A percentile compares a stretch with the other conserved stretches of the same genome.
These are phyloP conservation scores for Paraconiothyrium brasiliense DNA, from an alignment of 2,329 filamentous ascomycete genomes.

Conservation along the genomic window DNA sequence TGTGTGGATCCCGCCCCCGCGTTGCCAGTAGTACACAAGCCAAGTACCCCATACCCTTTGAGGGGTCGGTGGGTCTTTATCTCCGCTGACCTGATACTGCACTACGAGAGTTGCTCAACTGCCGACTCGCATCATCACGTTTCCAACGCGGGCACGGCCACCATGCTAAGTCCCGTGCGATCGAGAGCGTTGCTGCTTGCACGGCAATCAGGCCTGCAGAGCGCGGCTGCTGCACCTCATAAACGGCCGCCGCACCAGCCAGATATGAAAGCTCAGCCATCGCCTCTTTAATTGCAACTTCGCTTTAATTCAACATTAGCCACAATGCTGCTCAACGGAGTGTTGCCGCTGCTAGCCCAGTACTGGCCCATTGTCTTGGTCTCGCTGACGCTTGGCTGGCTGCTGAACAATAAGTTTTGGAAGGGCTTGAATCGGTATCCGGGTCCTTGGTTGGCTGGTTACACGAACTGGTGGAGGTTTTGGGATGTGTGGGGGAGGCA, in stretches of 20 bases:
- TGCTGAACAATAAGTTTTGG: constrained; percentile 58
- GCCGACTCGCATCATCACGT: constrained; percentile 28
- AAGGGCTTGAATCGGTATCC: constrained; percentile 75
- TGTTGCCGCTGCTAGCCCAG: constrained; percentile 42
- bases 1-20: constrained; percentile 22
- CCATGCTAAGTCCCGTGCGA: constrained; percentile 22
- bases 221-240: constrained; percentile 17
- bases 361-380: constrained; percentile 56
- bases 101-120: constrained; percentile 22
- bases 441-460: constrained; percentile 73
- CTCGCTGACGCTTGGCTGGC: constrained; percentile 41
- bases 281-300: constrained; percentile 21
- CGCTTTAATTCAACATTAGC: constrained; percentile 31
- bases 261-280: constrained; percentile 20
- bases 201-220: constrained; percentile 22
- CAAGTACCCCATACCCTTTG: constrained; percentile 9
- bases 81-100: constrained; percentile 16
- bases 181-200: constrained; percentile 10
- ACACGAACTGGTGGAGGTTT: constrained; percentile 79
- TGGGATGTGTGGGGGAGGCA: constrained; percentile 71
- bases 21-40: constrained; percentile 18
- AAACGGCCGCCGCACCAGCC: constrained; percentile 14
- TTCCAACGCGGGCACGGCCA: constrained; percentile 1
- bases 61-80: constrained; percentile 17
- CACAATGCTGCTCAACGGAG: constrained; percentile 49